A percentile compares a stretch with the other conserved stretches of the same genome.
Evolutionary conservation across 1,284 basidiomycete species (phyloP).

Genomic region (Ceratobasidium sp.): DNA sequence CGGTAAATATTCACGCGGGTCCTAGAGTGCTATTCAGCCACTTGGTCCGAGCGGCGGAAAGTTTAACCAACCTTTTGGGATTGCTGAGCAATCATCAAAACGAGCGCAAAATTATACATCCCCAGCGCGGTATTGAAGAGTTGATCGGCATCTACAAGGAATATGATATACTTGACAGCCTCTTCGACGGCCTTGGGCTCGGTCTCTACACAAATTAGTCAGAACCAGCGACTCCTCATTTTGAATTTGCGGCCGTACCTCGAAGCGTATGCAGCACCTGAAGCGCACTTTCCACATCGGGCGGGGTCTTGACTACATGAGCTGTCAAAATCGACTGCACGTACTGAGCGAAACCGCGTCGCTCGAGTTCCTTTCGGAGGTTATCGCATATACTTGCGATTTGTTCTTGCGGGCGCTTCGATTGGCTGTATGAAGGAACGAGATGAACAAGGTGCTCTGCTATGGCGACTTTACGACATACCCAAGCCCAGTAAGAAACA

Average conservation of each 20-base stretch:
- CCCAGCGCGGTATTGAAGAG: conserved; percentile 96
- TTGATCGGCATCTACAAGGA: conserved; percentile 92
- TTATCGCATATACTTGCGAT: conserved; percentile 84
- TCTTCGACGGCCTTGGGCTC: conserved; percentile 88
- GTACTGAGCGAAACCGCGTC: conserved; percentile 80
- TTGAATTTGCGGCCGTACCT: too few species aligned
- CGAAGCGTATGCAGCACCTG: conserved; percentile 70
- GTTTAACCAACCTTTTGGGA: conserved; percentile 82
- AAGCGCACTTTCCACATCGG: conserved; percentile 91
- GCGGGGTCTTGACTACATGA: conserved; percentile 90
- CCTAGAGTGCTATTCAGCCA: too few species aligned
- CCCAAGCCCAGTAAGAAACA: conserved; percentile 91
- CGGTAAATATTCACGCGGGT: conserved; percentile 97
- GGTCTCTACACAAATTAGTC: conserved; percentile 62
- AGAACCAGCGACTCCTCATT: too few species aligned
- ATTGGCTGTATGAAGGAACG: conserved; percentile 62
- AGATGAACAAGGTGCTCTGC: not conserved
- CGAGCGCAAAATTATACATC: conserved; percentile 98
- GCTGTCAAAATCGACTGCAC: conserved; percentile 93
- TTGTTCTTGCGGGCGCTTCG: conserved; percentile 66
- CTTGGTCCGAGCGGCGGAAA: not conserved
- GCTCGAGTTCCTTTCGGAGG: conserved; percentile 79
- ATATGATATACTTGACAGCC: conserved; percentile 98
- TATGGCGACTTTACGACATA: conserved; percentile 58
- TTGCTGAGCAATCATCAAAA: conserved; percentile 96